A percentile compares a stretch with the other conserved stretches of the same genome.
phyloP scores from a whole-genome alignment of 139 green algal species.

The Mesotaenium endlicherianum region DNA sequence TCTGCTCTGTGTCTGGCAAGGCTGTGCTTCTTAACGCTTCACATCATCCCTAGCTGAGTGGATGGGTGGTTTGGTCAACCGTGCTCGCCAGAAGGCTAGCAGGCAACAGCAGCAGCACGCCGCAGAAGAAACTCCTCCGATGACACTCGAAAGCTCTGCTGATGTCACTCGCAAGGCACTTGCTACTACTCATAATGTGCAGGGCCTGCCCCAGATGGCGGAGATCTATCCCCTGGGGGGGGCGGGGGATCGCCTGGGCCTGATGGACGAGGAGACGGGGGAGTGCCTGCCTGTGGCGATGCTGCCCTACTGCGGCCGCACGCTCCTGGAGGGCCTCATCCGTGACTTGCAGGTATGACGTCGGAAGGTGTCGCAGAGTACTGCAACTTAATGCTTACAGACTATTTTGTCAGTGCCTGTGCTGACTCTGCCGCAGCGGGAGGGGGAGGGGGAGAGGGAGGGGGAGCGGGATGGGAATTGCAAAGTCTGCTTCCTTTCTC shows the following conservation, averaged over 20 bases:
- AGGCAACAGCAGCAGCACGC: background rate
- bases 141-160: background rate
- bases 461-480: background rate
- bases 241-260: conserved; percentile 87
- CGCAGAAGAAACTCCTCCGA: background rate
- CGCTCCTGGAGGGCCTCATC: conserved; percentile 86
- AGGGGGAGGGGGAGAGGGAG: conserved; percentile 10
- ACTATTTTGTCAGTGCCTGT: background rate
- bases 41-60: background rate
- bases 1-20: no score
- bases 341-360: conserved; percentile 76
- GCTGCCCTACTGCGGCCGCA: conserved; percentile 88
- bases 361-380: background rate
- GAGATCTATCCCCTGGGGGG: conserved; percentile 95
- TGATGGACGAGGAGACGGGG: conserved; percentile 79
- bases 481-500: no score
- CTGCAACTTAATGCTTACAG: background rate
- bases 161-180: background rate
- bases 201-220: conserved; percentile 76
- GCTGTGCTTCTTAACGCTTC: background rate
- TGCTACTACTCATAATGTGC: conserved; percentile 56
- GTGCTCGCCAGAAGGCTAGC: background rate
- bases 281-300: conserved; percentile 87
- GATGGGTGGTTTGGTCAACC: background rate
- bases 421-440: background rate